phyloP scores from a whole-genome alignment of 2,329 filamentous ascomycete species.

The Cryphonectria naterciae region DNA sequence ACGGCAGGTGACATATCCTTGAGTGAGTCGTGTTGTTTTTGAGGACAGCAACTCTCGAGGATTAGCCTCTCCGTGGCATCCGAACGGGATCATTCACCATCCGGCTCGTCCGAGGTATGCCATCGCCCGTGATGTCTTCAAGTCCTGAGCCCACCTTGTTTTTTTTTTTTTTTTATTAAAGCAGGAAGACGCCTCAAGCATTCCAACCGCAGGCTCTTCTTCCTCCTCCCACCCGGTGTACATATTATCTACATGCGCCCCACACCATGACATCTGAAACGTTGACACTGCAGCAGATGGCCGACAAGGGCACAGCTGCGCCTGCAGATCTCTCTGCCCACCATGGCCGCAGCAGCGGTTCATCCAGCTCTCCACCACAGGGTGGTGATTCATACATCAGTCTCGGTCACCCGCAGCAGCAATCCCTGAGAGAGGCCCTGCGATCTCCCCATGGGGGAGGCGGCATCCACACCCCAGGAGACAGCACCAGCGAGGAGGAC shows the following conservation, averaged over 20 bases:
- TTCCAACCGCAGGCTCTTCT: not conserved
- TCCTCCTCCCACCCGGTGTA: not conserved
- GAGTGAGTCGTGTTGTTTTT: not conserved
- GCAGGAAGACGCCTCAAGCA: not conserved
- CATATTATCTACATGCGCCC: not conserved
- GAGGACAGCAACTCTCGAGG: not conserved
- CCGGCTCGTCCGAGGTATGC: conserved; percentile 5
- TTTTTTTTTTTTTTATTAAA: no score
- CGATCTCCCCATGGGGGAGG: conserved; percentile 17
- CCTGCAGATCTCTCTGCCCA: conserved; percentile 5
- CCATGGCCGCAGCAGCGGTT: not conserved
- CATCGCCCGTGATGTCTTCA: not conserved
- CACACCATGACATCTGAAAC: not conserved
- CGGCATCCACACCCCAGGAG: conserved; percentile 37
- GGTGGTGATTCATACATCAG: conserved; percentile 14
- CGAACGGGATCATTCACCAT: not conserved
- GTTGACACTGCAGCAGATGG: conserved; percentile 22
- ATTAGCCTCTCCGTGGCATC: conserved; percentile 2
- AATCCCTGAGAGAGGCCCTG: conserved; percentile 34
- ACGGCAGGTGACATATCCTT: not conserved
- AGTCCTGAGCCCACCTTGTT: not conserved
- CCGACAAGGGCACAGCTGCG: conserved; percentile 17
- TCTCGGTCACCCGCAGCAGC: conserved; percentile 18
- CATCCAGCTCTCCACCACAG: not conserved
- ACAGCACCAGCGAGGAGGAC: conserved; percentile 51